phyloP scores from a whole-genome alignment of 2,329 filamentous ascomycete species.

The Leptoxyphium fumago region DNA sequence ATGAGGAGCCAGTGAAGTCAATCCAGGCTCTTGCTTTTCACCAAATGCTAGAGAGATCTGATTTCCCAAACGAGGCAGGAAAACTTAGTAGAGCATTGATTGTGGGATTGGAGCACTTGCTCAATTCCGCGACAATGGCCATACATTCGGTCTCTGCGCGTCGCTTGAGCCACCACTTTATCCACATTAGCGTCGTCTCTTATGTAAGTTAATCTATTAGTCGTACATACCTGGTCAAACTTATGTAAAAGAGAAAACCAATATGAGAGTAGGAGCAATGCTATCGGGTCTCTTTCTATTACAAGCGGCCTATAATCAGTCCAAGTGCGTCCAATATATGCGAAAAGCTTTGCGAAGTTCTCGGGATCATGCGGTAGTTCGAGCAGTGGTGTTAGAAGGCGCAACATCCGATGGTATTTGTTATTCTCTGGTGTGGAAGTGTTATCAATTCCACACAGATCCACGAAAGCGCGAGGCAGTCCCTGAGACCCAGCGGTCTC shows the following conservation, averaged over 20 bases:
- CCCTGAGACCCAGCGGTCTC: conserved; percentile 5
- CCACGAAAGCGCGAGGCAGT: conserved; percentile 5
- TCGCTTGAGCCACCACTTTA: conserved; percentile 7
- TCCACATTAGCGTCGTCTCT: not conserved
- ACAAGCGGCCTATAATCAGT: conserved; percentile 5
- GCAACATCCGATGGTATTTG: conserved; percentile 7
- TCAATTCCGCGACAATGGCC: conserved; percentile 7
- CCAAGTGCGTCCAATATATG: conserved; percentile 8
- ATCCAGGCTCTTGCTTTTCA: not conserved
- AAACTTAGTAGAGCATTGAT: conserved; percentile 7
- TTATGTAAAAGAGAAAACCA: conserved; percentile 9
- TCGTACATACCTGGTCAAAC: conserved; percentile 4
- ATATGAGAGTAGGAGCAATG: conserved; percentile 8
- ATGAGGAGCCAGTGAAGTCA: not conserved
- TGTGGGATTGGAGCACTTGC: conserved; percentile 1
- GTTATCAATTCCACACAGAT: conserved; percentile 8
- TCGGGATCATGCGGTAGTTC: conserved; percentile 3
- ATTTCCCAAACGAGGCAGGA: conserved; percentile 5
- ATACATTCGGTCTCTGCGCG: conserved; percentile 7
- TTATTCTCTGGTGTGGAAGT: conserved; percentile 6
- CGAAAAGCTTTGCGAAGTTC: conserved; percentile 9
- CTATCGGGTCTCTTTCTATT: conserved; percentile 5
- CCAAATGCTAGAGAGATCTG: conserved; percentile 3
- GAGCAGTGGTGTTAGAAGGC: conserved; percentile 7
- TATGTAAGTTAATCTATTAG: no score